A percentile compares a stretch with the other conserved stretches of the same genome.
Evolutionary conservation across 441 rosid genomes (phyloP).

Genomic region (Brassica hybrid): DNA sequence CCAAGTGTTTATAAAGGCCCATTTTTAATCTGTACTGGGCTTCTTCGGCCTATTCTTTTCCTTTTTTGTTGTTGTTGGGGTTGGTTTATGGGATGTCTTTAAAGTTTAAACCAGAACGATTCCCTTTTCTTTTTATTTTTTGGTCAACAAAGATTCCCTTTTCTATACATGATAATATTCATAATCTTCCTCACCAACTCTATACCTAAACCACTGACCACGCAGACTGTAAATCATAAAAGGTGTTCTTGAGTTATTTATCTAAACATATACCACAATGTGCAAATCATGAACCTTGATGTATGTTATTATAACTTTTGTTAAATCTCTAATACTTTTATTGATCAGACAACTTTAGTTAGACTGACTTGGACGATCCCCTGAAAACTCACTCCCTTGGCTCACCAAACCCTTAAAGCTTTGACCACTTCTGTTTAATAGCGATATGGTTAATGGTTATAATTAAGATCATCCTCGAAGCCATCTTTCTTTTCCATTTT

Average conservation of each 20-base stretch:
- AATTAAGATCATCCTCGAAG: background rate
- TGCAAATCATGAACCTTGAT: conserved; percentile 1
- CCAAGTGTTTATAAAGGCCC: background rate
- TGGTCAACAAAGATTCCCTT: background rate
- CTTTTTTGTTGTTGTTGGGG: too few relatives aligned
- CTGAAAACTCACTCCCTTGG: background rate
- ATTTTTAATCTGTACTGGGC: background rate
- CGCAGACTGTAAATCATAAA: background rate
- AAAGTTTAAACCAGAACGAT: background rate
- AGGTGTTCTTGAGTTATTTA: background rate
- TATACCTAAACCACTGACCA: background rate
- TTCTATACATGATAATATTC: background rate
- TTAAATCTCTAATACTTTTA: too few relatives aligned
- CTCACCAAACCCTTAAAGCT: background rate
- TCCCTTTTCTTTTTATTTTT: background rate
- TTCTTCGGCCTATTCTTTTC: background rate
- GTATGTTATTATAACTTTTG: too few relatives aligned
- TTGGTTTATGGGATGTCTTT: conserved; percentile 4
- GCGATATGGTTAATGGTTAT: background rate
- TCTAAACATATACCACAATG: background rate
- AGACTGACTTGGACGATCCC: background rate
- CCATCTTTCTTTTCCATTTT: background rate
- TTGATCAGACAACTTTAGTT: background rate
- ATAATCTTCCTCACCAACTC: conserved; percentile 12
- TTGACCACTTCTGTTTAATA: background rate